These are phyloP conservation scores for Russula sp. DNA, from an alignment of 768 basidiomycete genomes.

Conservation along the genomic window DNA sequence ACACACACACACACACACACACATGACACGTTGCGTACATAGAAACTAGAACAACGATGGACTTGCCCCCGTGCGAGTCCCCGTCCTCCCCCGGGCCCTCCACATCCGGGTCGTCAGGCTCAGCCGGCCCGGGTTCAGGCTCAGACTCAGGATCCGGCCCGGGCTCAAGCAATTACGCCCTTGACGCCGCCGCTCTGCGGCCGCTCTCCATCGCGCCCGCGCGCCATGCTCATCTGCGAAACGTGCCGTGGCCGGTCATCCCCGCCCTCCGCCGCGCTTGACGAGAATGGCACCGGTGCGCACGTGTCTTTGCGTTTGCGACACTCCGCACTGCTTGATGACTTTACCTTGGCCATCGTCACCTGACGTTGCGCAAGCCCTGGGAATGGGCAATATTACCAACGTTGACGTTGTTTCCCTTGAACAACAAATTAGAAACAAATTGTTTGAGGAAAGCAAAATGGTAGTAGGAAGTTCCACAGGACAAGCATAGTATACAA, in stretches of 20 bases:
- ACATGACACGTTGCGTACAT: too few relatives aligned
- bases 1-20: too few relatives aligned
- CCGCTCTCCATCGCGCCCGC: constrained; percentile 73
- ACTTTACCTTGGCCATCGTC: constrained; percentile 23
- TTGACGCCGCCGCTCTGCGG: constrained; percentile 83
- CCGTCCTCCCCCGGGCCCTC: too few relatives aligned
- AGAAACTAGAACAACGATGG: too few relatives aligned
- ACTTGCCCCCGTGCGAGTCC: too few relatives aligned
- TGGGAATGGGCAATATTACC: too few relatives aligned
- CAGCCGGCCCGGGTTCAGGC: not conserved
- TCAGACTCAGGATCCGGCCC: not conserved
- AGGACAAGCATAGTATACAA: not conserved
- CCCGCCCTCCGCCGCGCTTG: constrained; percentile 16
- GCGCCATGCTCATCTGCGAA: constrained; percentile 63
- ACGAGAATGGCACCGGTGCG: constrained; percentile 25
- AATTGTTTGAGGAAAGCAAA: not conserved
- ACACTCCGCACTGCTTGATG: constrained; percentile 32
- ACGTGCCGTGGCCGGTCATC: constrained; percentile 26
- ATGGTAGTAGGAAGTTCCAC: not conserved
- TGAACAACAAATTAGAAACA: not conserved
- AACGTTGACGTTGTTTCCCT: too few relatives aligned
- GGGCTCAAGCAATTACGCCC: constrained; percentile 45
- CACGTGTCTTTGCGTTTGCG: constrained; percentile 36
- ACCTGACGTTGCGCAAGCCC: too few relatives aligned
- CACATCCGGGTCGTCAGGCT: constrained; percentile 24